Conservation (phyloP, 768 basidiomycete species). For the Leccinum barrowsii region DNA sequence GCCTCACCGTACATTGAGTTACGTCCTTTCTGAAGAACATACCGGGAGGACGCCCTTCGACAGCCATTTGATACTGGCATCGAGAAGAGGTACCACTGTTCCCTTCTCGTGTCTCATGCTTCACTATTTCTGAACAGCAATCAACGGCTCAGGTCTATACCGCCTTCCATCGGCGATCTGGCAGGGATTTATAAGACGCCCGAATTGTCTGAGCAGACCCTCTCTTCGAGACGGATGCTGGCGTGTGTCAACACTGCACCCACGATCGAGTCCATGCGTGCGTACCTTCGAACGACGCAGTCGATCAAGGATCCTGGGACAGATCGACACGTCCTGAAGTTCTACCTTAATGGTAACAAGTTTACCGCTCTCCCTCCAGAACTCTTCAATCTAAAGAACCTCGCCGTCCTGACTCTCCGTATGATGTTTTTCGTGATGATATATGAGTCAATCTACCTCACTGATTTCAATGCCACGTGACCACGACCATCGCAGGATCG, state of each 20-base stretch:
- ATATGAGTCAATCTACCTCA: slow-evolving; percentile 52
- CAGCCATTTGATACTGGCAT: slow-evolving; percentile 45
- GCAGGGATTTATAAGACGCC: slow-evolving; percentile 43
- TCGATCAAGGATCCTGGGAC: slow-evolving; percentile 33
- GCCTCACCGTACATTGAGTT: slow-evolving; percentile 13
- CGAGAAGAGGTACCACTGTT: slow-evolving; percentile 8
- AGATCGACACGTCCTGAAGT: slow-evolving; percentile 47
- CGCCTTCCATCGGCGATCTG: slow-evolving; percentile 45
- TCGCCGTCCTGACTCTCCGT: slow-evolving; percentile 66
- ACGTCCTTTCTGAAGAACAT: slow-evolving; percentile 30
- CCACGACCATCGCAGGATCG: slow-evolving; percentile 51
- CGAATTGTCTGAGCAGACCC: slow-evolving; percentile 30
- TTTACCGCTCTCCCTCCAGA: slow-evolving; percentile 54
- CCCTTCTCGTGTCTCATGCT: neutral
- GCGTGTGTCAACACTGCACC: slow-evolving; percentile 37
- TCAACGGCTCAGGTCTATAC: slow-evolving; percentile 44
- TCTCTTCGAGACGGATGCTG: slow-evolving; percentile 25
- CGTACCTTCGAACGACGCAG: slow-evolving; percentile 27
- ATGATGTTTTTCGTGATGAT: slow-evolving; percentile 25
- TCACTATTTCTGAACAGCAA: slow-evolving; percentile 30
- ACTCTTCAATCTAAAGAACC: slow-evolving; percentile 51
- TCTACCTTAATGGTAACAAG: slow-evolving; percentile 54
- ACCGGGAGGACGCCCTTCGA: slow-evolving; percentile 46
- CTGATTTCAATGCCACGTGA: neutral
- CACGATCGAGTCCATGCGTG: slow-evolving; percentile 15